Base-by-base conservation (phyloP, 2,329 filamentous ascomycete genomes). In the Penicillium sp. region DNA sequence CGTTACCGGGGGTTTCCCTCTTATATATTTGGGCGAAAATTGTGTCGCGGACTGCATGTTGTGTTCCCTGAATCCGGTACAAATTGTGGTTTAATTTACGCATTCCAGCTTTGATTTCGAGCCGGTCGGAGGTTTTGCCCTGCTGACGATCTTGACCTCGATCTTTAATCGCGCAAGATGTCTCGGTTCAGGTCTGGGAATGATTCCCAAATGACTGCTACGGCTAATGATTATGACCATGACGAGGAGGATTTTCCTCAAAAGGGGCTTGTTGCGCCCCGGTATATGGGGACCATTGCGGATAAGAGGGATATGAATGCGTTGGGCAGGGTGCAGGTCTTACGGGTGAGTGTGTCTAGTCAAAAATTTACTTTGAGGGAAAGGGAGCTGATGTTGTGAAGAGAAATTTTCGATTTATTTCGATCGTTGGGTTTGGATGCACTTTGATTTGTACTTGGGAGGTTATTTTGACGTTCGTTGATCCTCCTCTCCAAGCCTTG, bases 391-490 rank as follows among this genome's bases (percentile, higher is more conserved):
- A 48, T 38, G 24, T 15, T 13, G 6, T 13, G 15, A 49, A 77
- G 75, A 65, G 75, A 58, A 76, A 76, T 49, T 78, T 77, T 63
- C 66, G 67, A 23, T 76, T 75, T 51, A 59, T 76, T 33, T 75
- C 75, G 0, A 76, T 77, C 49, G 60, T 77, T 15, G 75, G 74
- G 12, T 78, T 78, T 54, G 71, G 68, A 15, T 74, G 71, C 43
- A 76, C 73, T 10, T 55, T 75, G 45, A 71, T 76, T 33, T 67
- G 68, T 36, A 77, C 74, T 41, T 77, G 74, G 74, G 73, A 76
- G 59, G 69, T 70, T 29, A 65, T 74, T 23, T 65, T 76, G 26
- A 72, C 71, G 69, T 75, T 55, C 23, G 68, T 64, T 38, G 10
- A 18, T 26, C 41, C 44, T 34, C 43, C 36, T 43, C 38, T 54